These are phyloP conservation scores for Yarrowia osloensis DNA, from an alignment of 805 yeast species.

Conservation along the genomic window DNA sequence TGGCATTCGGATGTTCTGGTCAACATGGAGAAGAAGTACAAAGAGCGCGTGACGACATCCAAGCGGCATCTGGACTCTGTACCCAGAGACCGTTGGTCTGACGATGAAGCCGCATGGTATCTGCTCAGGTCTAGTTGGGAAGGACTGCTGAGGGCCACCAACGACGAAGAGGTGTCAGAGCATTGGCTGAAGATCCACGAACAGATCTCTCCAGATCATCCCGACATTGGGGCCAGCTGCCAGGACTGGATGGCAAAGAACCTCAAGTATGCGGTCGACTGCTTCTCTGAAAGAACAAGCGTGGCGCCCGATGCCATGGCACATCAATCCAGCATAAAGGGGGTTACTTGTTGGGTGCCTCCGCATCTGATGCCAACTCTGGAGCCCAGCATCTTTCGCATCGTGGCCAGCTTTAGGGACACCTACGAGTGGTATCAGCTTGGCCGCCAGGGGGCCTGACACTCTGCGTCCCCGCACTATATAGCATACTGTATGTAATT, in stretches of 20 bases:
- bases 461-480: too few species aligned
- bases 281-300: neutral
- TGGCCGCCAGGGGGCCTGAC: too few species aligned
- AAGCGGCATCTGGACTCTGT: neutral
- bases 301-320: neutral
- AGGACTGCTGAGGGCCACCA: neutral
- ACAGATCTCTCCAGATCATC: neutral
- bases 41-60: neutral
- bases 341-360: neutral
- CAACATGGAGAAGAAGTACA: neutral
- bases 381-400: neutral
- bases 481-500: too few species aligned
- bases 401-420: neutral
- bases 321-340: neutral
- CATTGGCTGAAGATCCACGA: neutral
- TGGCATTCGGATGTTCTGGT: neutral
- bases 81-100: neutral
- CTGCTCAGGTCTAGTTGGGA: neutral
- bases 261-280: neutral
- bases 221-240: neutral
- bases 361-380: neutral
- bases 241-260: neutral
- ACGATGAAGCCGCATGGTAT: neutral
- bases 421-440: neutral
- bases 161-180: neutral